Base-by-base conservation (phyloP, 2,329 filamentous ascomycete genomes). In the Paracoccidioides brasiliensis region DNA sequence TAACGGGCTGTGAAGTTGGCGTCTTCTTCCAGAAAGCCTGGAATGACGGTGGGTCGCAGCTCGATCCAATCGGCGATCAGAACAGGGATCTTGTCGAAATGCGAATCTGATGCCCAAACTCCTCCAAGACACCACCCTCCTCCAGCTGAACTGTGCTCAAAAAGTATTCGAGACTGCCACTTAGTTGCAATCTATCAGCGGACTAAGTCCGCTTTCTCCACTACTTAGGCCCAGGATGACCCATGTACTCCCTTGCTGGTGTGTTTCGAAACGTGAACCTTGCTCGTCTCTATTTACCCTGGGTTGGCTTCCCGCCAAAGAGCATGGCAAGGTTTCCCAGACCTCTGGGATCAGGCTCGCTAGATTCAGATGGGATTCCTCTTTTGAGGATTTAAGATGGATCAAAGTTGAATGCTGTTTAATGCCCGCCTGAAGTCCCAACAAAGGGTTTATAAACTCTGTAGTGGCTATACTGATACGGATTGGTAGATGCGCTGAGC, bases 71-170 rank as follows among this genome's bases (percentile, higher is more conserved):
- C 57, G 59, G 58, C 14, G 46, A 48, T 32, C 52, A 55, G 55
- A 61, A 53, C 61, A 61, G 58, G 61, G 61, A 61, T 62, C 52
- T 52, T 35, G 30, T 37, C 52, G n/a, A 53, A 46, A 40, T 41
- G 58, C 60, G 60, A 62, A 62, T 62, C 60, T 57, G 54, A 59
- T 55, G 51, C 28, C 42, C 14, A 57, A 62, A 56, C 58, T 52
- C 49, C 45, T 55, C 59, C 60, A 62, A 62, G 60, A 62, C 55
- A 52, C 52, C 40, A 57, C 60, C 60, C 59, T 56, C 60, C 59
- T 57, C 61, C 58, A 61, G 58, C 60, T 62, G 58, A 56, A 56
- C 55, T 52, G 48, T 59, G 41, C 55, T 52, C 33, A 41, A 51
- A 51, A 54, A 53, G 22, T 22, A 40, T 48, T 43, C 35, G 50